Conservation (phyloP, 2,329 filamentous ascomycete species). For the Nannizzia gypsea region DNA sequence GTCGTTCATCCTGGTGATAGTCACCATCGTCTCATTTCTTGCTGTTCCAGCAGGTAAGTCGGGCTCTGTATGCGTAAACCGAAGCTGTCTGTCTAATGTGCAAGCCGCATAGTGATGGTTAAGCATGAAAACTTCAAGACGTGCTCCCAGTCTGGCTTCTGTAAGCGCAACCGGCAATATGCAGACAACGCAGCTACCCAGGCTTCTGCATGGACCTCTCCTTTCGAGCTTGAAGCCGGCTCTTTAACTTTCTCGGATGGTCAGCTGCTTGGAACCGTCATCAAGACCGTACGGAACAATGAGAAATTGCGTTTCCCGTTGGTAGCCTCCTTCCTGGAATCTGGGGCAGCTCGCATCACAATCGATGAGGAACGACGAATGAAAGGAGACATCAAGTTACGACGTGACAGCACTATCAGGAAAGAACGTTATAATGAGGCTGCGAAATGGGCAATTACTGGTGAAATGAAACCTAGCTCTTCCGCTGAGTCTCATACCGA, state of each 20-base stretch:
- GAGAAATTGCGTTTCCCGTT: constrained; percentile 67
- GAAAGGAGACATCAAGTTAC: constrained; percentile 77
- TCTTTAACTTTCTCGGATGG: constrained; percentile 68
- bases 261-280: constrained; percentile 63
- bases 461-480: constrained; percentile 61
- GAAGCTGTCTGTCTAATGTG: background rate
- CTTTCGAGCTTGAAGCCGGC: constrained; percentile 63
- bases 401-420: constrained; percentile 69
- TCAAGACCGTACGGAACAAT: constrained; percentile 60
- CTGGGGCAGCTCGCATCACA: constrained; percentile 73
- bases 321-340: constrained; percentile 77
- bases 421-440: constrained; percentile 95
- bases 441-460: constrained; percentile 74
- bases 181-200: constrained; percentile 62
- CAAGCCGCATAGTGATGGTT: constrained; percentile 51
- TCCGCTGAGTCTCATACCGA: constrained; percentile 56
- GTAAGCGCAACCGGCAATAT: constrained; percentile 82
- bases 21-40: constrained; percentile 48
- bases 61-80: background rate
- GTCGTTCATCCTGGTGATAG: constrained; percentile 51
- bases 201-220: constrained; percentile 60
- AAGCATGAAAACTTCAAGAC: constrained; percentile 98
- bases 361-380: constrained; percentile 84
- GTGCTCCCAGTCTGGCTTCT: constrained; percentile 92
- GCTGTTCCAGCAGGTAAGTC: constrained; percentile 53